phyloP scores from a whole-genome alignment of 1,284 basidiomycete species.

The Dichomitus squalens region DNA sequence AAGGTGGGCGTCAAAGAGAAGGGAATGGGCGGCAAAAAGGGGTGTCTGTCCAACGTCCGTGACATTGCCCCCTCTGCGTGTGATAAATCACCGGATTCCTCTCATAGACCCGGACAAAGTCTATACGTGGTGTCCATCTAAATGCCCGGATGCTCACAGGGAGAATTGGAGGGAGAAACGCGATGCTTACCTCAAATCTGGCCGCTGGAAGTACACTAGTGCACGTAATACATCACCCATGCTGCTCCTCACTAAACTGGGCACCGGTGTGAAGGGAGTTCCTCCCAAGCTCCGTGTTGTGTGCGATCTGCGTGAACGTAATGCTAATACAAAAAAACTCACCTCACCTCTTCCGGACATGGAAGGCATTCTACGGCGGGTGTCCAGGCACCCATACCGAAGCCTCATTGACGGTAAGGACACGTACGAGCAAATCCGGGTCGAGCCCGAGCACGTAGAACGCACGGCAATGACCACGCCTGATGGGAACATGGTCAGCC shows the following conservation, averaged over 20 bases:
- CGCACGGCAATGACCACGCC: constrained; percentile 8
- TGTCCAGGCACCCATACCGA: not conserved
- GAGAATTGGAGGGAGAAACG: not conserved
- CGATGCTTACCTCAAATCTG: not conserved
- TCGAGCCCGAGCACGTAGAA: constrained; percentile 9
- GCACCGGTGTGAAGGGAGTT: not conserved
- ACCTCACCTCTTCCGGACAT: constrained; percentile 36
- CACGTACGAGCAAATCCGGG: constrained; percentile 16
- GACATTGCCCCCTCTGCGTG: constrained; percentile 36
- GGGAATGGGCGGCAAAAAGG: too few species aligned
- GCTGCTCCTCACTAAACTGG: constrained; percentile 2
- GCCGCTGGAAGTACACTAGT: not conserved
- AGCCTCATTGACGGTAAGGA: not conserved
- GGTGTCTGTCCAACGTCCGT: too few species aligned
- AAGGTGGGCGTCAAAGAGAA: too few species aligned
- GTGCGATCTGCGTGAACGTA: constrained; percentile 30
- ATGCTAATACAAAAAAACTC: constrained; percentile 38
- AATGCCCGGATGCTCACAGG: constrained; percentile 14
- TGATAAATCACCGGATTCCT: constrained; percentile 42
- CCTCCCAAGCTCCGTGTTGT: constrained; percentile 32
- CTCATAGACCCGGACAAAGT: constrained; percentile 36
- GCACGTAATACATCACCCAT: constrained; percentile 1
- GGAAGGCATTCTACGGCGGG: not conserved
- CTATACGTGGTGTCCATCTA: constrained; percentile 34
- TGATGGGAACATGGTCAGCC: constrained; percentile 37